phyloP scores from a whole-genome alignment of 441 rosid genomes.

The Raphanus hybrid region DNA sequence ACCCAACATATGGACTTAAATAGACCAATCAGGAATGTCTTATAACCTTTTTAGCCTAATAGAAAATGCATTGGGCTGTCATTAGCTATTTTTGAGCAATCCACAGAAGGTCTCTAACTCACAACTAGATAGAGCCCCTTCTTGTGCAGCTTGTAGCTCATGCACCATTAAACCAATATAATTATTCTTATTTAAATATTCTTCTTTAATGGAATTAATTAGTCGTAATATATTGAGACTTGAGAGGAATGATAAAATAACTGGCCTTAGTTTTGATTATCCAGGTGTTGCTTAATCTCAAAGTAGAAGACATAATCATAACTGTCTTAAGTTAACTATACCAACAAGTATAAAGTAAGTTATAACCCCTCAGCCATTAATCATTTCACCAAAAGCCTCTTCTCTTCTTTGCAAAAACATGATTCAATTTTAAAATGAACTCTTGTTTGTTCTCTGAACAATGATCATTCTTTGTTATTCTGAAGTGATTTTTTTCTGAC shows the following conservation, averaged over 20 bases:
- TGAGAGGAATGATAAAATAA: constrained; percentile 2
- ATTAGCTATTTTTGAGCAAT: constrained; percentile 8
- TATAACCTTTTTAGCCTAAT: background rate
- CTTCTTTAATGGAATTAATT: background rate
- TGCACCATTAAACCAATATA: background rate
- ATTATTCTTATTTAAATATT: background rate
- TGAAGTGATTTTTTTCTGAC: constrained; percentile 2
- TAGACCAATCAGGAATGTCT: background rate
- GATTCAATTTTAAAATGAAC: constrained; percentile 14
- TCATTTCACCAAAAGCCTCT: constrained; percentile 35
- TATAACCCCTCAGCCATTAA: constrained; percentile 36
- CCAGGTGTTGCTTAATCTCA: constrained; percentile 31
- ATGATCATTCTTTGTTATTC: background rate
- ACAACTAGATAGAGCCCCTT: background rate
- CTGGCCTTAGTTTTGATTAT: constrained; percentile 13
- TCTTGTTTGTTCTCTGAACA: constrained; percentile 35
- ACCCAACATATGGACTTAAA: background rate
- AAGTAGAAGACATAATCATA: constrained; percentile 46
- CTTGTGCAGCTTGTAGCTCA: background rate
- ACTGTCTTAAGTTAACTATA: constrained; percentile 21
- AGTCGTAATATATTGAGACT: constrained; percentile 1
- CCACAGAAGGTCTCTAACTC: background rate
- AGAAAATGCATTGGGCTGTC: background rate
- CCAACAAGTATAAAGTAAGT: constrained; percentile 22
- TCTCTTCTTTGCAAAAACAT: constrained; percentile 9